Evolutionary conservation across 257 asterid genomes (phyloP), one percentile per base, ranked within the genome.

Genomic region (Przewalskia tangutica): DNA sequence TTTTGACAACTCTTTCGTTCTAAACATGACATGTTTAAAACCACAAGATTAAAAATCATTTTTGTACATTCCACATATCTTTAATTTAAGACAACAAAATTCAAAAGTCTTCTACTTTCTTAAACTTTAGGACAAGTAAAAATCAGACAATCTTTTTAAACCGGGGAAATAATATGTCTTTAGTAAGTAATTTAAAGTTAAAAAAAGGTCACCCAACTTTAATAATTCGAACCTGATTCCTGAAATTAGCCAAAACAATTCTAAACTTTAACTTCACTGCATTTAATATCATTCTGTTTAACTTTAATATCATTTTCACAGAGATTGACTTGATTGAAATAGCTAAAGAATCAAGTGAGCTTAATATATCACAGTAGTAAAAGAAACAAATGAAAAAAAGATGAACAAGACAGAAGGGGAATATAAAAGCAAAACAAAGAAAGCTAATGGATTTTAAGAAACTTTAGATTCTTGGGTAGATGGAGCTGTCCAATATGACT

Each of bases 401-500:
- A 51, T 48, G 7, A 46, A 46, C 2, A n/a, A 18, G 51, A 32
- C 4, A 2, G 6, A 59, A 16, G 8, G 14, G 59, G 20, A 44
- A 71, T 46, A 44, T 46, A 0, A 75, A 56, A 83, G 10, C 53
- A 63, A 7, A 77, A 50, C 18, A 32, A 10, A 8, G n/a, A 4
- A 38, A 20, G 6, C n/a, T 23, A 18, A n/a, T 23, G 48, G 16
- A 27, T 20, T 59, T 55, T 66, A 85, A 50, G 81, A 42, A 18
- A 71, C 67, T 46, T 73, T 16, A 7, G 86, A 23, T 59, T 85
- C 55, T 34, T 81, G 68, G 46, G 85, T 38, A 75, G 93, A 82
- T 42, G 97, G 97, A 84, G 93, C 92, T 17, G 98, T 91, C 97
- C 95, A 93, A 58, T 94, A 94, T 63, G 75, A 34, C 82, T 94